These are phyloP conservation scores for Crepidotus variabilis DNA, from an alignment of 768 basidiomycete species.

Conservation along the genomic window DNA sequence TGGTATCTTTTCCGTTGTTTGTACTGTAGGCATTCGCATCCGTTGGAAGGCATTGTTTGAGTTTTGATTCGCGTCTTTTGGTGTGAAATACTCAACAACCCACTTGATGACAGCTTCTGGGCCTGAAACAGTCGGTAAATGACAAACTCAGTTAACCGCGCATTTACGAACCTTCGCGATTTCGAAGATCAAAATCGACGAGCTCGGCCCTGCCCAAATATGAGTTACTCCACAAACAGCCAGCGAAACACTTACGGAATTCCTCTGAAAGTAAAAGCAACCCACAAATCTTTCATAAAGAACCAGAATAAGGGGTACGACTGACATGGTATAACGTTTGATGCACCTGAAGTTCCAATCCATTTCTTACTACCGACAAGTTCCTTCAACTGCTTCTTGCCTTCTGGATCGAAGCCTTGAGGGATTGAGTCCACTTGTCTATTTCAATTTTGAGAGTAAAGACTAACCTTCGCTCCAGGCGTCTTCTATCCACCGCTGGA, in stretches of 20 bases:
- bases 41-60: constrained; percentile 46
- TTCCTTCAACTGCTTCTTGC: constrained; percentile 55
- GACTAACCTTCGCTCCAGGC: constrained; percentile 66
- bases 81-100: constrained; percentile 71
- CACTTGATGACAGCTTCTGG: constrained; percentile 57
- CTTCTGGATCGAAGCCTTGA: constrained; percentile 70
- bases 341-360: constrained; percentile 76
- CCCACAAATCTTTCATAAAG: constrained; percentile 56
- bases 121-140: constrained; percentile 23
- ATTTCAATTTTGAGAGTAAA: constrained; percentile 9
- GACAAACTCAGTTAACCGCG: neutral
- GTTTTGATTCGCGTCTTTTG: constrained; percentile 16
- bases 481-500: constrained; percentile 77
- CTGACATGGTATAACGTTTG: neutral
- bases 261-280: constrained; percentile 73
- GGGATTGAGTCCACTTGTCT: neutral
- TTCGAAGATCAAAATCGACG: constrained; percentile 58
- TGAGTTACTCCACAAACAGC: neutral
- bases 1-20: constrained; percentile 66
- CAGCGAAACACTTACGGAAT: constrained; percentile 62
- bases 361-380: constrained; percentile 60
- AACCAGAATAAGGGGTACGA: neutral
- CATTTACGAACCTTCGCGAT: constrained; percentile 5
- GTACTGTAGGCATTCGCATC: constrained; percentile 50
- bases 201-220: constrained; percentile 44